Evolutionary conservation across 208 protist genomes (phyloP), one percentile per base, ranked within the genome.

Genomic region (Trypanosomatidae sp.): DNA sequence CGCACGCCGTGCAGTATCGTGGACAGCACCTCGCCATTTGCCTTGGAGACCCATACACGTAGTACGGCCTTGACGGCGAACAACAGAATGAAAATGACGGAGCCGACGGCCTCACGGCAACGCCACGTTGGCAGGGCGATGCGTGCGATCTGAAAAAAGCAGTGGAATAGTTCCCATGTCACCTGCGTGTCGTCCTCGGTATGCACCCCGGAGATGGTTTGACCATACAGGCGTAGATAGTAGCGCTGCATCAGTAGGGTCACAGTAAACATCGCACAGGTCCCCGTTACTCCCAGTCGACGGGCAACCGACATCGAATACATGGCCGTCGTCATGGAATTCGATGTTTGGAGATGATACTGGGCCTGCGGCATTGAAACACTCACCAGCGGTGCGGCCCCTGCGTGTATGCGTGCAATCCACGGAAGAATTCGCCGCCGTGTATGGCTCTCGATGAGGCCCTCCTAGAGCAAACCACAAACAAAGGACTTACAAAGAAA

Each of bases 11-110:
- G 75, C 58, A 93, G 77, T 83, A 96, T 92, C 4, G 90, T 74
- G 0, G 81, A 79, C 43, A 96, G 81, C 66, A 96, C 77, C 13
- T 76, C 73, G 49, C 92, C 90, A 68, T 93, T 92, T 6, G 83
- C 77, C 67, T 84, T 85, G 43, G 86, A 92, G 17, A 86, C 65
- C 62, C 74, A 82, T 58, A 94, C 87, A 10, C 88, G 88, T 47
- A 95, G 82, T 41, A 94, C 64, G 1, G 92, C 89, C 73, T 92
- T 95, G 25, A 94, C 74, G 25, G 88, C 82, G 67, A 96, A 96
- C 36, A 96, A 84, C 15, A 89, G 60, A 56, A 96, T 89, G 71
- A 96, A 96, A 44, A 93, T 72, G 65, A 78, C 22, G 5, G 85
- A 91, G 7, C 90, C 92, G 49, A 71, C 7, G 43, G 80, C 75